A percentile compares a stretch with the other conserved stretches of the same genome.
Evolutionary conservation across 768 basidiomycete genomes (phyloP).

Genomic region (Cantharellus anzutake): DNA sequence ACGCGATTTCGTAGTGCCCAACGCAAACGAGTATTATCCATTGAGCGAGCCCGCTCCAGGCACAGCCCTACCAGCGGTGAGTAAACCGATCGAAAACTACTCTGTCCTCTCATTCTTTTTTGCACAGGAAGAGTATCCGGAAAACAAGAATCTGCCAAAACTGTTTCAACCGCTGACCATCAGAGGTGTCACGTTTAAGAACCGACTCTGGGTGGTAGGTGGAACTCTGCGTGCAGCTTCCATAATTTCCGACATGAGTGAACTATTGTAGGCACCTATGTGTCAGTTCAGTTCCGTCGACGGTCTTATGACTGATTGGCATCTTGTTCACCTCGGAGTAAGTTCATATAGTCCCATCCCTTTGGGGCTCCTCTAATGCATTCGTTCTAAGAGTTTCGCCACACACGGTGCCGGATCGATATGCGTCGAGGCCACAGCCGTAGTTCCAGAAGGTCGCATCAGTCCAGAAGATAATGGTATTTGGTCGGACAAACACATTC

Average conservation of each 20-base stretch:
- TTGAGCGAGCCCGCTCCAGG: conserved; percentile 41
- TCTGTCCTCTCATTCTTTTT: not conserved
- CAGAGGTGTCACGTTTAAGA: conserved; percentile 44
- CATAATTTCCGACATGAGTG: not conserved
- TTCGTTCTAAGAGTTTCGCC: conserved; percentile 31
- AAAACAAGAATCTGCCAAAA: conserved; percentile 33
- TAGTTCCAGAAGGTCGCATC: conserved; percentile 42
- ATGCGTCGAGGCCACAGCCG: conserved; percentile 54
- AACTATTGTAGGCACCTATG: conserved; percentile 41
- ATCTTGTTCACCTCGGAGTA: conserved; percentile 59
- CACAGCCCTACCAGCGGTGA: conserved; percentile 18
- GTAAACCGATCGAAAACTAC: not conserved
- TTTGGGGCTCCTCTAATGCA: too few relatives aligned
- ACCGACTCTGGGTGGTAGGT: conserved; percentile 49
- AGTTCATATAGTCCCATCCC: not conserved
- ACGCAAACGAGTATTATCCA: conserved; percentile 35
- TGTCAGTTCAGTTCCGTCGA: conserved; percentile 62
- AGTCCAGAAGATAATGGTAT: conserved; percentile 58
- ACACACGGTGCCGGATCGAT: conserved; percentile 53
- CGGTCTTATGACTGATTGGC: conserved; percentile 68
- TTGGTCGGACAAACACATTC: conserved; percentile 62
- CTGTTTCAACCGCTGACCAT: conserved; percentile 52
- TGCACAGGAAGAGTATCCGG: conserved; percentile 12
- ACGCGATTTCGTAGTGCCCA: conserved; percentile 17
- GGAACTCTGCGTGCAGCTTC: not conserved